Base-by-base conservation (phyloP, 495 filamentous ascomycete genomes). In the Ramalina intermedia region DNA sequence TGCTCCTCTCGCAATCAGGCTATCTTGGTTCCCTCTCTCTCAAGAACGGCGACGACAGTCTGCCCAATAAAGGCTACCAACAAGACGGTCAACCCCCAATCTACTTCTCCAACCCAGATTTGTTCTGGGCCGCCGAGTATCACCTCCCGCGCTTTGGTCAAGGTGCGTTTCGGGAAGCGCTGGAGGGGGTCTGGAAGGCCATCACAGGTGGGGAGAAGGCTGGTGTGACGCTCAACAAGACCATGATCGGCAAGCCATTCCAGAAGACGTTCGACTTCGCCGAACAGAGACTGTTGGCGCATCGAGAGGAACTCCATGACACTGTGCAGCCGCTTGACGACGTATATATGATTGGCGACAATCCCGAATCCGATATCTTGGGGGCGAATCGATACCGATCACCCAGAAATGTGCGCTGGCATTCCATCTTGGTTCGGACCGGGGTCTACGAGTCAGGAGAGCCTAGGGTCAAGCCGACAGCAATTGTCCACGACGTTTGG, bases 291-390 rank as follows among this genome's bases (percentile, higher is more conserved):
- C 63, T 99, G 24, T 60, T 69, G 44, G 64, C 64, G 29, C 80
- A 88, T 53, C 72, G 86, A 13, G 54, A 65, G 14, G 55, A 73
- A 27, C 52, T 74, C 3, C 62, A 71, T 49, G 21, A 43, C 6
- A 13, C 6, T 12, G 44, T 37, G 18, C 24, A 16, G 16, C 27
- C 36, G 14, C 59, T 94, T 50, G 63, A 66, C 56, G 74, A 69
- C 13, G 85, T 99, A 5, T 96, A 93, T 58, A 96, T 96, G 90
- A 73, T 99, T n/a, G 91, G 91, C 0, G 91, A 99, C 56, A 99
- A 96, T 55, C 90, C 91, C 0, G 85, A 85, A 59, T 85, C 79
- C 26, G 91, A 99, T 63, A 93, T 99, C 50, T 66, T 72, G 12
- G 91, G 93, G n/a, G 90, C 85, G 21, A 96, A 95, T 57, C 70